Percentiles rank a stretch among this genome's conserved stretches.
Evolutionary conservation across 1,139 yeast genomes (phyloP).

Genomic region (Kurtzmaniella natalensis): DNA sequence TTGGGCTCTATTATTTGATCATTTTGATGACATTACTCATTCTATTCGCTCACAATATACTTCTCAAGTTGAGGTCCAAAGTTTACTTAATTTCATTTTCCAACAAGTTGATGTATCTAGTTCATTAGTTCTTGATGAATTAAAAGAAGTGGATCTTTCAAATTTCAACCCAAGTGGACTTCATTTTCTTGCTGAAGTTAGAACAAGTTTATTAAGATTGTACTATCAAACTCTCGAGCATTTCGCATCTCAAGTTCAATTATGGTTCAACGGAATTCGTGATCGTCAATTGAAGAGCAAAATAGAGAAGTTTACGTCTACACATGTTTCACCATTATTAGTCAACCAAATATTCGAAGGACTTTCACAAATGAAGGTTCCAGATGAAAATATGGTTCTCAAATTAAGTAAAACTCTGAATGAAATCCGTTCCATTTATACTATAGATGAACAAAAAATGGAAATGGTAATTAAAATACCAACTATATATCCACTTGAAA

Average conservation of each 20-base stretch:
- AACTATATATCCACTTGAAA: constrained; percentile 65
- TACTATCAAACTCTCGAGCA: constrained; percentile 53
- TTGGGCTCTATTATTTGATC: constrained; percentile 63
- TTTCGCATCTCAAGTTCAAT: constrained; percentile 64
- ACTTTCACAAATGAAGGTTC: constrained; percentile 41
- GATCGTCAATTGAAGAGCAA: constrained; percentile 52
- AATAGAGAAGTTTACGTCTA: constrained; percentile 60
- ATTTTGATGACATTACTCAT: constrained; percentile 64
- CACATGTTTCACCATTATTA: constrained; percentile 60
- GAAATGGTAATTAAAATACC: constrained; percentile 78
- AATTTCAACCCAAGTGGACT: constrained; percentile 3
- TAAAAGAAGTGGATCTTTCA: constrained; percentile 14
- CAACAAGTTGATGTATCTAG: constrained; percentile 45
- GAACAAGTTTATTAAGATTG: constrained; percentile 47
- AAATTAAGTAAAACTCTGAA: constrained; percentile 58
- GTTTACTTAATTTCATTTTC: constrained; percentile 47
- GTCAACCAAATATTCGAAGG: constrained; percentile 54
- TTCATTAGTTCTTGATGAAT: constrained; percentile 22
- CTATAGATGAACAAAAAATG: constrained; percentile 84
- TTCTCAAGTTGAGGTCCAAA: constrained; percentile 48
- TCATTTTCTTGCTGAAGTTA: constrained; percentile 18
- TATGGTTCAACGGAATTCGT: constrained; percentile 66
- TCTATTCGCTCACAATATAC: constrained; percentile 60
- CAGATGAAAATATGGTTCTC: constrained; percentile 51
- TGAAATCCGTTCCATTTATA: constrained; percentile 70